Evolutionary conservation across 208 protist species (phyloP).

Genomic region (Trypanosoma platydactyli): DNA sequence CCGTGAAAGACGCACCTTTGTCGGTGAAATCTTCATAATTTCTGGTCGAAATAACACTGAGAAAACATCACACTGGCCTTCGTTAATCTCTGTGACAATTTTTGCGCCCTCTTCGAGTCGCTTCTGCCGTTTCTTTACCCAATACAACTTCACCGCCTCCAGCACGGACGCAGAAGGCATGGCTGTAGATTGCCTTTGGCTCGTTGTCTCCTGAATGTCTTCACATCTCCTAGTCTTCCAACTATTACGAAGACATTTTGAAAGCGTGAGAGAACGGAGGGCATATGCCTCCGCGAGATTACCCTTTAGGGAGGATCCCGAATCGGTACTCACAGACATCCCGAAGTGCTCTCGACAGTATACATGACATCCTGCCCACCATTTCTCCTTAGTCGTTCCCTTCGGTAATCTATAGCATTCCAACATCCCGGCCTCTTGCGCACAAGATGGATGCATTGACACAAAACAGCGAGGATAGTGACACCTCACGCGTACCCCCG

Average conservation of each 20-base stretch:
- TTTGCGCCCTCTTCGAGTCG: conserved; percentile 36
- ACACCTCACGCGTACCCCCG: conserved; percentile 44
- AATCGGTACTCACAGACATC: conserved; percentile 30
- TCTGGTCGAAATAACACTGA: conserved; percentile 60
- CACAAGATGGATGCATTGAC: conserved; percentile 73
- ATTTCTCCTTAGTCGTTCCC: neutral
- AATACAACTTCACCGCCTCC: conserved; percentile 51
- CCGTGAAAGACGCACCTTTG: conserved; percentile 64
- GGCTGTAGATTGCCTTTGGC: neutral
- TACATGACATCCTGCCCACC: conserved; percentile 54
- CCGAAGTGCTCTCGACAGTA: conserved; percentile 73
- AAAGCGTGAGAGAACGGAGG: conserved; percentile 16
- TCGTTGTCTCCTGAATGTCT: neutral
- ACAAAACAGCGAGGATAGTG: conserved; percentile 65
- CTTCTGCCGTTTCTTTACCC: conserved; percentile 48
- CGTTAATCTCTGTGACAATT: conserved; percentile 48
- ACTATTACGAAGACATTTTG: neutral
- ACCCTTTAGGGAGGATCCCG: conserved; percentile 32
- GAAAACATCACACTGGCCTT: conserved; percentile 37
- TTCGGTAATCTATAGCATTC: conserved; percentile 38
- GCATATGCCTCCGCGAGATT: conserved; percentile 48
- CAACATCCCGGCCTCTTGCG: conserved; percentile 47
- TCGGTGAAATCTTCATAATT: conserved; percentile 61
- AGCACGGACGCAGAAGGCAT: conserved; percentile 23
- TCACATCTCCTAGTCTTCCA: too few species aligned